Evolutionary conservation across 192 early-diverging fungal species (phyloP).

Genomic region (Linnemannia schmuckeri): DNA sequence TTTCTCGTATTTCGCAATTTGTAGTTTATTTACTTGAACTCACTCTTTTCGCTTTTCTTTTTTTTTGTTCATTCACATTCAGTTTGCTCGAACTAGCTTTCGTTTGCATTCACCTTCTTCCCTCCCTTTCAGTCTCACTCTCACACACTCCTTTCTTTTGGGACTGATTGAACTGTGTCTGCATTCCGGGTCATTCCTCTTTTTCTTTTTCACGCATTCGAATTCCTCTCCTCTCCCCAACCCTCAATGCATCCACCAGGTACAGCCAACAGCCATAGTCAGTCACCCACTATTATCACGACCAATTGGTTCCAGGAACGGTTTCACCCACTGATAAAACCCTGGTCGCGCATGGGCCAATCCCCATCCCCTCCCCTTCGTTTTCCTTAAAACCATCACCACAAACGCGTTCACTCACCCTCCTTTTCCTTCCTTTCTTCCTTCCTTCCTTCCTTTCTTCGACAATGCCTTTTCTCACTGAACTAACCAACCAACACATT

Average conservation of each 20-base stretch:
- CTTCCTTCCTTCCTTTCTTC: background rate
- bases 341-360: background rate
- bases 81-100: no score
- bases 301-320: background rate
- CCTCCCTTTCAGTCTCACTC: background rate
- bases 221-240: background rate
- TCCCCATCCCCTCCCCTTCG: background rate
- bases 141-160: background rate
- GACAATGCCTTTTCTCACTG: background rate
- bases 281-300: background rate
- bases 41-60: background rate
- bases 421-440: background rate
- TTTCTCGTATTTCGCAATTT: background rate
- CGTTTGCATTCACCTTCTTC: background rate
- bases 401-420: background rate
- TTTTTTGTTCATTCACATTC: background rate
- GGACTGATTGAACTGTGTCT: background rate
- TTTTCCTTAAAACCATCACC: background rate
- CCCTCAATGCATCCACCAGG: constrained; percentile 9
- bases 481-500: background rate
- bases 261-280: background rate
- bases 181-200: background rate
- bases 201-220: background rate
- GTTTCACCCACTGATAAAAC: background rate
- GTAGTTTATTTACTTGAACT: background rate